Conservation (phyloP, 2,329 filamentous ascomycete species). For the Fusarium sp. region DNA sequence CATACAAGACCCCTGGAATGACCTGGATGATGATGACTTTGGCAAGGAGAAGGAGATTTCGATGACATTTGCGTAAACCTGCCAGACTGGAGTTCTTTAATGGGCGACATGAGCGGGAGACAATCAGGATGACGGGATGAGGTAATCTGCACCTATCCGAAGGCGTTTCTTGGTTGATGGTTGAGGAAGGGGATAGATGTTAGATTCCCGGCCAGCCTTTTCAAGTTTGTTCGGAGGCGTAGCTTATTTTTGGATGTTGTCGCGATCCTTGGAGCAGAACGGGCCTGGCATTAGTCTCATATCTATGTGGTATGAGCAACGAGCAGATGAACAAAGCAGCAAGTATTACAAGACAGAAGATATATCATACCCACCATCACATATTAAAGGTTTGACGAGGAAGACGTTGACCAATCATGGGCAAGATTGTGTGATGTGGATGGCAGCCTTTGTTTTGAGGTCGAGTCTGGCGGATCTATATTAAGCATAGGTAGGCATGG, state of each 20-base stretch:
- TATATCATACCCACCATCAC: neutral
- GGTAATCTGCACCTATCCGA: neutral
- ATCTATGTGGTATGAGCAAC: conserved; percentile 16
- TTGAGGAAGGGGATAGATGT: neutral
- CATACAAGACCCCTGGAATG: conserved; percentile 76
- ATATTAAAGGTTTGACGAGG: neutral
- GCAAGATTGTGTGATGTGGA: neutral
- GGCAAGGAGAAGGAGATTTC: conserved; percentile 80
- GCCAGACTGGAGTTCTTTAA: conserved; percentile 3
- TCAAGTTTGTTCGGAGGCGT: conserved; percentile 7
- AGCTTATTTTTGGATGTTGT: conserved; percentile 31
- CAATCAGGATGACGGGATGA: neutral
- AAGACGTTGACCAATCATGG: conserved; percentile 5
- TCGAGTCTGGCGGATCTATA: conserved; percentile 25
- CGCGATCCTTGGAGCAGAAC: conserved; percentile 31
- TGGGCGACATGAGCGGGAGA: neutral
- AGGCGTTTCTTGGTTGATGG: conserved; percentile 27
- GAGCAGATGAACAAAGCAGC: neutral
- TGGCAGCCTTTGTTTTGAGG: neutral
- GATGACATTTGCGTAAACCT: conserved; percentile 79
- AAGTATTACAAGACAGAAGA: neutral
- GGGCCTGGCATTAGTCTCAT: conserved; percentile 21
- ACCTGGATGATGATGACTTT: conserved; percentile 75
- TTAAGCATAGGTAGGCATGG: conserved; percentile 22
- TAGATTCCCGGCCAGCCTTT: conserved; percentile 4